These are phyloP conservation scores for Penicillium sp. DNA, from an alignment of 2,329 filamentous ascomycete species.

Conservation along the genomic window DNA sequence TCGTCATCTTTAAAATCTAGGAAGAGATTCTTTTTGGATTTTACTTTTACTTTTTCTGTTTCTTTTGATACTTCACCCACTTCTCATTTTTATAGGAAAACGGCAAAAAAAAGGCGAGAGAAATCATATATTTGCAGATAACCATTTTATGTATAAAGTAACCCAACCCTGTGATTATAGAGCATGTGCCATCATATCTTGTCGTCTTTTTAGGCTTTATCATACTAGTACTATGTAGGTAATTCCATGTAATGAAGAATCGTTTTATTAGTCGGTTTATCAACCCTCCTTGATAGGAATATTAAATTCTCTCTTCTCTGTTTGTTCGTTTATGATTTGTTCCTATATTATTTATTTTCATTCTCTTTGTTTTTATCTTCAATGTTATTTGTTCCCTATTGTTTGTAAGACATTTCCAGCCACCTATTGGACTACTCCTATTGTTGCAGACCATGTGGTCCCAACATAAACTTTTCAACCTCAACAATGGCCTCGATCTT, in stretches of 20 bases:
- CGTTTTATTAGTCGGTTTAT: neutral
- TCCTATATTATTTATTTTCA: neutral
- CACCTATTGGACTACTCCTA: neutral
- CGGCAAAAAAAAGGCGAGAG: no score
- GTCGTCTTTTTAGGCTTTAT: neutral
- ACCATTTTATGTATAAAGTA: no score
- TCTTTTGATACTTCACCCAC: no score
- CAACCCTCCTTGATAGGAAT: neutral
- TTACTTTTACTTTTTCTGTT: no score
- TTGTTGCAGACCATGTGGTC: neutral
- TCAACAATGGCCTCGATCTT: neutral
- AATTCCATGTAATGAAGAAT: neutral
- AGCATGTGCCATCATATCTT: neutral
- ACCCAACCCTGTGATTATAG: neutral
- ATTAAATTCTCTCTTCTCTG: neutral
- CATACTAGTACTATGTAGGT: no score
- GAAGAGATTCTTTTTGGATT: no score
- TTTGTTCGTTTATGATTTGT: neutral
- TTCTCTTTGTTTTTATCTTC: neutral
- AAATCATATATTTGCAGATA: no score
- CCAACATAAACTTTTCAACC: neutral
- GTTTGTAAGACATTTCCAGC: neutral
- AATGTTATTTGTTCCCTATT: neutral
- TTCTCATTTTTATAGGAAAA: no score
- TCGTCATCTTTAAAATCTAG: no score